These are phyloP conservation scores for Lachnum nothofagi DNA, from an alignment of 2,329 filamentous ascomycete genomes.

Conservation along the genomic window DNA sequence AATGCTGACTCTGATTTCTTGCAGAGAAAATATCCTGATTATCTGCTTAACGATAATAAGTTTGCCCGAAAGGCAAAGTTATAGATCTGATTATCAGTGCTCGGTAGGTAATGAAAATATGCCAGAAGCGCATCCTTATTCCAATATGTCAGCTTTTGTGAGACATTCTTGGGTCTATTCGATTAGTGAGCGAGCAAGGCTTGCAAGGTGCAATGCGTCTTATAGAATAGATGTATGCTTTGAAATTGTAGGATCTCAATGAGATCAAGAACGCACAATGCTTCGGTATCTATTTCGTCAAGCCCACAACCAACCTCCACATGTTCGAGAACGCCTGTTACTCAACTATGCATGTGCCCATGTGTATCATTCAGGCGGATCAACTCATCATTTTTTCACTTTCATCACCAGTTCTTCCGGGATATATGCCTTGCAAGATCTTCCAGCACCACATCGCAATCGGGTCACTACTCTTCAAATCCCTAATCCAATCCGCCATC, in stretches of 20 bases:
- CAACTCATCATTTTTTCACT: not conserved
- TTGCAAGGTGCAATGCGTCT: too few species aligned
- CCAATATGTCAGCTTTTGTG: not conserved
- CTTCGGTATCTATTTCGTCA: too few species aligned
- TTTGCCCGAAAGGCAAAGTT: constrained; percentile 18
- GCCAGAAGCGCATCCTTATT: too few species aligned
- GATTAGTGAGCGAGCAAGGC: too few species aligned
- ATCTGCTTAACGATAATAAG: constrained; percentile 22
- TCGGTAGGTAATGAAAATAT: too few species aligned
- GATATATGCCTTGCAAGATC: constrained; percentile 27
- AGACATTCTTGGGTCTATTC: not conserved
- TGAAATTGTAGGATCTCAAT: too few species aligned
- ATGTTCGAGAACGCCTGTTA: too few species aligned
- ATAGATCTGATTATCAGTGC: too few species aligned
- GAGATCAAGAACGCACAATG: too few species aligned
- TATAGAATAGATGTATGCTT: not conserved
- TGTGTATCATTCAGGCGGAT: not conserved
- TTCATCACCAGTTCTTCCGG: constrained; percentile 17
- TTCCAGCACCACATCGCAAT: constrained; percentile 47
- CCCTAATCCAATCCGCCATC: constrained; percentile 56
- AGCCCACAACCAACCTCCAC: too few species aligned
- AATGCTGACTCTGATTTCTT: too few species aligned
- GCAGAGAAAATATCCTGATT: constrained; percentile 31
- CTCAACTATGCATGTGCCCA: too few species aligned
- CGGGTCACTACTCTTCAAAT: constrained; percentile 50